Evolutionary conservation across 2,329 filamentous ascomycete species (phyloP), one percentile per base, ranked within the genome.

Genomic region (Calonectria montana): DNA sequence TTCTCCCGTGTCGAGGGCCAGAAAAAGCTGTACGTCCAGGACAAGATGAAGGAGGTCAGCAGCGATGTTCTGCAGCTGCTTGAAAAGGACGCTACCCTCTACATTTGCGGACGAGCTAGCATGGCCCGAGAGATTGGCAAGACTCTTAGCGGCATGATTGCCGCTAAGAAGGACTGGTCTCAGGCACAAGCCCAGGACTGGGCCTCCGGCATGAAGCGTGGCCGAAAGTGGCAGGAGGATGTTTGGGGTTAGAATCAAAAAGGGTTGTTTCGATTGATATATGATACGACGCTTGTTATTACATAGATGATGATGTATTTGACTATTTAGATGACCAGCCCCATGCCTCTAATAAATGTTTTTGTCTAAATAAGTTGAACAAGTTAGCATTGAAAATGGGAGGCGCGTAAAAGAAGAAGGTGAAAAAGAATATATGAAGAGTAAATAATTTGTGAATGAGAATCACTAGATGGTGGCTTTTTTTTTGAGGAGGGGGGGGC

Each of bases 301-400:
- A 21, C 23, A 67, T 7, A 25, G 8, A 41, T 47, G 18, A 43
- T 39, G 47, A 29, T 15, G 37, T 25, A 35, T 45, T 61, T 48
- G 27, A 23, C 53, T 65, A 55, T 43, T 41, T 47, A 2, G 31
- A 45, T 35, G 72, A 39, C 70, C 70, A 73, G 3, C 61, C 65
- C 73, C 73, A 74, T 43, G 70, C 65, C 9, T 74, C 70, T 18
- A 69, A 27, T 39, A 74, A 70, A 69, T 74, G 73, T 23, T 65
- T 67, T 57, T 63, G 71, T n/a, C 73, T 74, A 29, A 6, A 37
- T 18, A 13, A 37, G n/a, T 4, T 55, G 2, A 8, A 59, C 8
- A 18, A 12, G 1, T 59, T 63, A 41, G 61, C 18, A 23, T 47
- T 47, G n/a, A 23, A 23, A 47, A 18, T 41, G 6, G 31, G 31